Base-by-base conservation (phyloP, 2,329 filamentous ascomycete species). In the Botryotinia narcissicola region DNA sequence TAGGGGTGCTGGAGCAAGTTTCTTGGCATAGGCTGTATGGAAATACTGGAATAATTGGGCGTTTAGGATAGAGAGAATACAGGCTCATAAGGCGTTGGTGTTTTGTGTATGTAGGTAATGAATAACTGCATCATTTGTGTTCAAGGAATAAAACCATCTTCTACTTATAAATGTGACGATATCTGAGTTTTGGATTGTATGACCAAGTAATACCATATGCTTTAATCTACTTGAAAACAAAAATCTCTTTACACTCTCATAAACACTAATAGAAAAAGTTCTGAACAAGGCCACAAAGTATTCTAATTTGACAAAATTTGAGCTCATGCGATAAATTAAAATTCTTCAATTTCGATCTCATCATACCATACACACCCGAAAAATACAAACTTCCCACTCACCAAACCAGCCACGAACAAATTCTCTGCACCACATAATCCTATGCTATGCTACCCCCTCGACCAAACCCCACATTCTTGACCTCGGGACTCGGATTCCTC, bases 1-100 rank as follows among this genome's bases (percentile, higher is more conserved):
- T 73, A 88, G 90, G 75, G 89, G 89, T 46, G 86, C 88, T 5
- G 85, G 86, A 74, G 89, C 89, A 71, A 91, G 89, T 78, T 91
- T 91, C 77, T 72, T 81, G 67, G 80, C 73, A 54, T 81, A 74
- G 79, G 42, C 20, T 64, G 40, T 42, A 51, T 54, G 44, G 48
- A 54, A 37, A 68, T 51, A 71, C 40, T 64, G 22, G n/a, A 29
- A 25, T 37, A 8, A 22, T 64, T 22, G 37, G 67, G 72, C 37
- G 72, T 71, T 71, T 64, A 59, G 72, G 72, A 70, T 64, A 71
- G 29, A 20, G 59, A 40, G 63, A 60, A 40, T 42, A 51, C 32
- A 25, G 59, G 37, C 42, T 64, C 69, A 66, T n/a, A 18, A n/a
- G 40, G 44, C 57, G 46, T 29, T 66, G 25, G 9, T 54, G 20